Evolutionary conservation across 257 asterid genomes (phyloP).

Genomic region (Primulina tabacum): DNA sequence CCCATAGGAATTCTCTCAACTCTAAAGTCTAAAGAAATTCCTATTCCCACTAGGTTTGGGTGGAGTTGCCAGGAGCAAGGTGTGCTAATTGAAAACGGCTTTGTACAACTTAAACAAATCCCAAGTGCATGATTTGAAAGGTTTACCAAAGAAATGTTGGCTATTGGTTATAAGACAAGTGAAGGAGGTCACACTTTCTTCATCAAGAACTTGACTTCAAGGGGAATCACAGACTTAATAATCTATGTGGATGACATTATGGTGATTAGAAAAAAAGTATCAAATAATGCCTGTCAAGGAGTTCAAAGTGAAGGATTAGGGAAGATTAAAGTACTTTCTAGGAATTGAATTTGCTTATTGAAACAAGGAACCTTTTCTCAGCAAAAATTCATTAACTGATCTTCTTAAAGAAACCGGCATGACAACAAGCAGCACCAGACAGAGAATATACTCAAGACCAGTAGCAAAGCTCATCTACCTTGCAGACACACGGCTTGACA

Average conservation of each 20-base stretch:
- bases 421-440: not conserved
- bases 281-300: too few species aligned
- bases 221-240: not conserved
- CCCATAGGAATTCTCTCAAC: not conserved
- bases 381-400: too few species aligned
- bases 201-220: not conserved
- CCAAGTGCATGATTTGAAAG: not conserved
- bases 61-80: not conserved
- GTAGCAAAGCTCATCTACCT: not conserved
- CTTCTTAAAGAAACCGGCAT: too few species aligned
- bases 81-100: not conserved
- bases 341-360: not conserved
- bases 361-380: too few species aligned
- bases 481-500: not conserved
- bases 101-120: not conserved
- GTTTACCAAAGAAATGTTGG: not conserved
- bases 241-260: not conserved
- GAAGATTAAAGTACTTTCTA: not conserved
- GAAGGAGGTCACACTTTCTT: not conserved
- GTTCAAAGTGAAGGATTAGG: not conserved
- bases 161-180: not conserved
- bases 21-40: too few species aligned
- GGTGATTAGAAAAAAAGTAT: not conserved
- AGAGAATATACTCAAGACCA: not conserved
- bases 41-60: not conserved